Evolutionary conservation across 2,329 filamentous ascomycete species (phyloP).

Genomic region (Ceratocystis smalleyi): DNA sequence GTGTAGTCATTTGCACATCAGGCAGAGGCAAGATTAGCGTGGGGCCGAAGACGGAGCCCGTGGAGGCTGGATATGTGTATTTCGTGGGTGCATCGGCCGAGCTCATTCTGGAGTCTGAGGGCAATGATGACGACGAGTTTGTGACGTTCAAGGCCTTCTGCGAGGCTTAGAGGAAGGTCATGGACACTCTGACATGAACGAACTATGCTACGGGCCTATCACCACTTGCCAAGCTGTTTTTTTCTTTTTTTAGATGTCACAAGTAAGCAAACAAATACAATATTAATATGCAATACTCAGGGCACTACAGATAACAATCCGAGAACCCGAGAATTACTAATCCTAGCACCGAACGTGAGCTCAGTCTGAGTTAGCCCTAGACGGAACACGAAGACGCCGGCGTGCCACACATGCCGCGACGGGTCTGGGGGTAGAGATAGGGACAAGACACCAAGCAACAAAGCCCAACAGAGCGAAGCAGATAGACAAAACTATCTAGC

Average conservation of each 20-base stretch:
- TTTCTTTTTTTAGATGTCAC: no score
- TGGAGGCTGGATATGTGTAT: constrained; percentile 59
- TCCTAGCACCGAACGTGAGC: background rate
- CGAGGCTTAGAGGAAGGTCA: constrained; percentile 34
- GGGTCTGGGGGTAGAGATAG: no score
- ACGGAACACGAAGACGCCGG: background rate
- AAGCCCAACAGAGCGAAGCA: no score
- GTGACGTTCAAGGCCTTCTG: constrained; percentile 90
- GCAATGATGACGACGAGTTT: constrained; percentile 50
- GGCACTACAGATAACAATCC: background rate
- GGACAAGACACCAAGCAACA: no score
- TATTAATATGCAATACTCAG: background rate
- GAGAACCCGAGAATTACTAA: background rate
- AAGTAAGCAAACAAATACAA: constrained; percentile 5
- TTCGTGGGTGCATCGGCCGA: constrained; percentile 83
- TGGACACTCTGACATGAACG: no score
- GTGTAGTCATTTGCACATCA: constrained; percentile 78
- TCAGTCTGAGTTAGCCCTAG: background rate
- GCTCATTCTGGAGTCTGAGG: constrained; percentile 56
- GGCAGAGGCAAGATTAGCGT: constrained; percentile 75
- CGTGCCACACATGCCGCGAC: no score
- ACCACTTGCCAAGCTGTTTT: no score
- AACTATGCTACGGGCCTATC: no score
- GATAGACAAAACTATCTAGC: no score
- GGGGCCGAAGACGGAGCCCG: constrained; percentile 61